Base-by-base conservation (phyloP, 1,284 basidiomycete genomes). In the Pseudozyma sp. region DNA sequence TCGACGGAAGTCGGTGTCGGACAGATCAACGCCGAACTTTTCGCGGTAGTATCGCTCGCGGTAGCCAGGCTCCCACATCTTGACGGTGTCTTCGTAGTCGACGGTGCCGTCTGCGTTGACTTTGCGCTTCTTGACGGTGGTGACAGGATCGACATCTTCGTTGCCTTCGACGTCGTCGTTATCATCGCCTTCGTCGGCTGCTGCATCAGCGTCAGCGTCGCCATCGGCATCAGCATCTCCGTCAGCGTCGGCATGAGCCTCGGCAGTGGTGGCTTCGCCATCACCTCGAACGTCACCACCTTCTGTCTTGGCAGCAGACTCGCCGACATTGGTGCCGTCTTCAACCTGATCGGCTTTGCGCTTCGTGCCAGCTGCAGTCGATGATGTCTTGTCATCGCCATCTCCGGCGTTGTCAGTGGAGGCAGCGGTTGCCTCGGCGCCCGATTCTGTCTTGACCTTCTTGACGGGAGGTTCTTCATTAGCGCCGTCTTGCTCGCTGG, bases 41-140 rank as follows among this genome's bases (percentile, higher is more conserved):
- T 94, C 91, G 53, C 89, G 87, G 82, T 99, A 99, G 85, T 99
- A 99, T 39, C 97, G 89, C 81, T 96, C 94, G 81, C 90, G 91
- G 86, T 99, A 99, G 39, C 81, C 81, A 5, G 81, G 81, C 53
- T 69, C 68, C 49, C 57, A 88, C 90, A 86, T 94, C 92, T 92
- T 92, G 78, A 99, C 94, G 29, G 90, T 91, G 84, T 99, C 96
- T 77, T 92, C 91, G 84, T 98, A 95, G 64, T 93, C 92, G 45
- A 96, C 94, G 1, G 82, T 84, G 54, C 82, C 82, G 47, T 84
- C 82, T n/a, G 79, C 51, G 39, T 82, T 82, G 61, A 84, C 69
- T 11, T 67, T 79, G 45, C 81, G 78, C 42, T 74, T 72, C 51
- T 68, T 65, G 48, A 68, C 44, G 34, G 77, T 75, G 47, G 69